Evolutionary conservation across 495 filamentous ascomycete species (phyloP).

Genomic region (Apodospora peruviana): DNA sequence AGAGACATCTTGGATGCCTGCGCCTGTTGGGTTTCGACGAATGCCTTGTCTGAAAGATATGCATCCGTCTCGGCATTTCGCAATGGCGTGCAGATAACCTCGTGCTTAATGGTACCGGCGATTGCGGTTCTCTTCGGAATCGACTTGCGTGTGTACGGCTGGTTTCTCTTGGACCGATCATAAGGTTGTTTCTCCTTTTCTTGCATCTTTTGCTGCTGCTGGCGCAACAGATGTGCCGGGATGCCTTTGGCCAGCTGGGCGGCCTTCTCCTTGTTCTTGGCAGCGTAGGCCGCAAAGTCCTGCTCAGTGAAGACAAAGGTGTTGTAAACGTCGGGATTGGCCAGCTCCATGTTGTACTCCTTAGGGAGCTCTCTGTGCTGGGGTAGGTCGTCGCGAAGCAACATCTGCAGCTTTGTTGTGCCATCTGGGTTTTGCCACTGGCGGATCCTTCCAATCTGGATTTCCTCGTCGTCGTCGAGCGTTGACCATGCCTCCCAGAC

Average conservation of each 20-base stretch:
- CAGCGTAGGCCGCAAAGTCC: slow-evolving; percentile 73
- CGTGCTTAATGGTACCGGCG: slow-evolving; percentile 64
- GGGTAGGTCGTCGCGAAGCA: slow-evolving; percentile 41
- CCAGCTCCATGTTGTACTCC: slow-evolving; percentile 73
- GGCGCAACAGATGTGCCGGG: slow-evolving; percentile 40
- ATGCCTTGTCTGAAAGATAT: slow-evolving; percentile 43
- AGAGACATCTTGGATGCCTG: slow-evolving; percentile 57
- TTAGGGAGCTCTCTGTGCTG: slow-evolving; percentile 66
- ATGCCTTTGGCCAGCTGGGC: slow-evolving; percentile 44
- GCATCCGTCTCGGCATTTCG: slow-evolving; percentile 65
- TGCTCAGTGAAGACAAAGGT: slow-evolving; percentile 89
- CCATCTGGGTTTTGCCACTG: slow-evolving; percentile 46
- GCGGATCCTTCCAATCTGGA: slow-evolving; percentile 70
- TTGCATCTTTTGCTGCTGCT: slow-evolving; percentile 32
- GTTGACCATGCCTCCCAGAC: slow-evolving; percentile 65
- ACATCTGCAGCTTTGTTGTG: slow-evolving; percentile 36
- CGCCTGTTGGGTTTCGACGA: slow-evolving; percentile 49
- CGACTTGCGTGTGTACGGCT: slow-evolving; percentile 67
- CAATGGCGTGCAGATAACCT: slow-evolving; percentile 71
- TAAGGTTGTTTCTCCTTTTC: slow-evolving; percentile 30
- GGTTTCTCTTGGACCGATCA: slow-evolving; percentile 55
- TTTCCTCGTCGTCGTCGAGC: slow-evolving; percentile 50
- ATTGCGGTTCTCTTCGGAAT: slow-evolving; percentile 86
- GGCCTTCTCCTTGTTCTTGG: slow-evolving; percentile 48
- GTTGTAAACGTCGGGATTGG: slow-evolving; percentile 59